phyloP scores from a whole-genome alignment of 1,284 basidiomycete genomes.

The Pseudozyma sp. region DNA sequence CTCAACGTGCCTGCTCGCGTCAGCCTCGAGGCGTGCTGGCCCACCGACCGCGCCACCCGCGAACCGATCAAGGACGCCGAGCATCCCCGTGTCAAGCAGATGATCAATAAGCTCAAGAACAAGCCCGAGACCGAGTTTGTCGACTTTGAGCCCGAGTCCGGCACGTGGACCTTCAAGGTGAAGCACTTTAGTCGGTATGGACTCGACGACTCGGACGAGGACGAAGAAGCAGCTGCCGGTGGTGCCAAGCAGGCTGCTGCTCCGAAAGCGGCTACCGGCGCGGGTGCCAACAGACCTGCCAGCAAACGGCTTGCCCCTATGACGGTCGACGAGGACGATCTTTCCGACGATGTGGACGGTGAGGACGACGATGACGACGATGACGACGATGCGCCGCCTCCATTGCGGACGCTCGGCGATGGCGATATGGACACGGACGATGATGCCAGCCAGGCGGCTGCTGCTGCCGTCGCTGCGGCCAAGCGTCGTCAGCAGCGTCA shows the following conservation, averaged over 20 bases:
- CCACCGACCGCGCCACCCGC: conserved; percentile 88
- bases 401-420: conserved; percentile 41
- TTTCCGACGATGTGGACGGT: conserved; percentile 19
- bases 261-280: conserved; percentile 19
- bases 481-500: conserved; percentile 41
- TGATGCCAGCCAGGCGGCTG: conserved; percentile 33
- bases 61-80: conserved; percentile 87
- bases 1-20: conserved; percentile 89
- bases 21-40: conserved; percentile 84
- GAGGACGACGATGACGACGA: conserved; percentile 33
- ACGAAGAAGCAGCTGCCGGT: conserved; percentile 32
- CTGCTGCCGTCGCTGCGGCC: conserved; percentile 30
- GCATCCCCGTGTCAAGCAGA: conserved; percentile 78
- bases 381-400: conserved; percentile 52
- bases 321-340: conserved; percentile 23
- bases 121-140: conserved; percentile 89
- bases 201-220: conserved; percentile 65
- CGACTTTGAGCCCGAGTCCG: conserved; percentile 80
- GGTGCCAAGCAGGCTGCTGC: conserved; percentile 18
- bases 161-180: conserved; percentile 93
- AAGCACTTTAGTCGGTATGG: conserved; percentile 79
- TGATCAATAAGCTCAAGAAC: conserved; percentile 83
- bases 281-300: conserved; percentile 29
- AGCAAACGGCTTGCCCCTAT: conserved; percentile 38
- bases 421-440: conserved; percentile 47